Evolutionary conservation across 208 protist genomes (phyloP), one percentile per base, ranked within the genome.

Genomic region (Acanthamoeba culbertsoni): DNA sequence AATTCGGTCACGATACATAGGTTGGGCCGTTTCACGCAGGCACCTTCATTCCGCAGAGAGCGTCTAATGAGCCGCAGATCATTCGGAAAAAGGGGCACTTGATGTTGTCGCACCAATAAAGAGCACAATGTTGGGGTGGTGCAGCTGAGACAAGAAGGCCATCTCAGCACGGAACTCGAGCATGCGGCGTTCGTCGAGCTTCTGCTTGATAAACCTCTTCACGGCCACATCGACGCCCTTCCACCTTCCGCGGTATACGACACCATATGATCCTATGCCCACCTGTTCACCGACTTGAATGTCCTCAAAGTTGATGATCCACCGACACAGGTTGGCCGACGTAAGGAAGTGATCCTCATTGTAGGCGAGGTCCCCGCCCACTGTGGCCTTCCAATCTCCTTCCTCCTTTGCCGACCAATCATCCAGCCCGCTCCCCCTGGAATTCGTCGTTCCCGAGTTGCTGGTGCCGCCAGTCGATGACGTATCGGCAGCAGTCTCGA

Each of bases 1-100:
- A 92, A 96, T 23, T 96, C 94, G 33, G 93, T 94, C 35, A 94
- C 94, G 42, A 96, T 94, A 51, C 94, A 96, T 79, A 96, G 79
- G 37, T 96, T 89, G 28, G 95, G 95, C 65, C 92, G 71, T 31
- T 79, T 91, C 26, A 86, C 73, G 53, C 93, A 96, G 10, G 53
- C 46, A 16, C 84, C 84, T 68, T 26, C 20, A 45, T n/a, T n/a
- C n/a, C n/a, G n/a, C n/a, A n/a, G n/a, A n/a, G n/a, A n/a, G n/a
- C n/a, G n/a, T n/a, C n/a, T n/a, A n/a, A n/a, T n/a, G n/a, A n/a
- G n/a, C n/a, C n/a, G n/a, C n/a, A n/a, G n/a, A n/a, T n/a, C n/a
- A n/a, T n/a, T n/a, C n/a, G n/a, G n/a, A n/a, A n/a, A n/a, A n/a
- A n/a, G n/a, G n/a, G n/a, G n/a, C n/a, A n/a, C n/a, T n/a, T n/a